Percentiles rank a stretch among this genome's conserved stretches.
phyloP scores from a whole-genome alignment of 805 yeast species.

The Lipomyces starkeyi region DNA sequence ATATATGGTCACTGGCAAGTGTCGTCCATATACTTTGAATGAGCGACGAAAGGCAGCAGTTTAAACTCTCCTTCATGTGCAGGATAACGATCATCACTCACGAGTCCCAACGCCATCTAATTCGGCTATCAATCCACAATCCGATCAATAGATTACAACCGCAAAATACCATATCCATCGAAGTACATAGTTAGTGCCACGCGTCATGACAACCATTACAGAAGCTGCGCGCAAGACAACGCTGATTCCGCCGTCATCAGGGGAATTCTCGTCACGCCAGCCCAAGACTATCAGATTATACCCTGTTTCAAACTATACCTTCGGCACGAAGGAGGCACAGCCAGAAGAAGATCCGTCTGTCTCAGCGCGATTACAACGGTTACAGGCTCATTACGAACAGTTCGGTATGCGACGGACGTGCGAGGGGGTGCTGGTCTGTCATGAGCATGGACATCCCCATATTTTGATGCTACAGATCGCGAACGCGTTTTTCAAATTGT shows the following conservation, averaged over 20 bases:
- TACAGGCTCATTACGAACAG: constrained; percentile 43
- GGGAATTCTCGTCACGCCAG: constrained; percentile 39
- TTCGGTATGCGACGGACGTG: constrained; percentile 45
- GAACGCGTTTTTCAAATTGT: constrained; percentile 45
- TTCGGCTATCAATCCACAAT: neutral
- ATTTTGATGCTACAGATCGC: constrained; percentile 44
- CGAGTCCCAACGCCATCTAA: neutral
- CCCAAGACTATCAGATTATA: constrained; percentile 42
- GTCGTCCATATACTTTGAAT: too few relatives aligned
- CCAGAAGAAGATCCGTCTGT: constrained; percentile 45
- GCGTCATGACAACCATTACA: constrained; percentile 36
- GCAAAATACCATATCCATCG: neutral
- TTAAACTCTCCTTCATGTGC: too few relatives aligned
- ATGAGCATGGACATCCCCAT: constrained; percentile 47
- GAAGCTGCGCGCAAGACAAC: constrained; percentile 39
- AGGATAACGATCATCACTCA: too few relatives aligned
- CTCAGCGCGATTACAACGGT: constrained; percentile 40
- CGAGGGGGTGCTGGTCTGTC: constrained; percentile 45
- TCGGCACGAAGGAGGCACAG: constrained; percentile 44
- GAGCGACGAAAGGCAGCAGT: too few relatives aligned
- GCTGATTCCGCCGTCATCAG: constrained; percentile 35
- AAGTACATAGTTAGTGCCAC: neutral
- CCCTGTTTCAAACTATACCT: constrained; percentile 46
- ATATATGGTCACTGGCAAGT: too few relatives aligned
- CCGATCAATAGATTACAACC: neutral